Base-by-base conservation (phyloP, 108 stramenopile genomes). In the Fragilaria radians region DNA sequence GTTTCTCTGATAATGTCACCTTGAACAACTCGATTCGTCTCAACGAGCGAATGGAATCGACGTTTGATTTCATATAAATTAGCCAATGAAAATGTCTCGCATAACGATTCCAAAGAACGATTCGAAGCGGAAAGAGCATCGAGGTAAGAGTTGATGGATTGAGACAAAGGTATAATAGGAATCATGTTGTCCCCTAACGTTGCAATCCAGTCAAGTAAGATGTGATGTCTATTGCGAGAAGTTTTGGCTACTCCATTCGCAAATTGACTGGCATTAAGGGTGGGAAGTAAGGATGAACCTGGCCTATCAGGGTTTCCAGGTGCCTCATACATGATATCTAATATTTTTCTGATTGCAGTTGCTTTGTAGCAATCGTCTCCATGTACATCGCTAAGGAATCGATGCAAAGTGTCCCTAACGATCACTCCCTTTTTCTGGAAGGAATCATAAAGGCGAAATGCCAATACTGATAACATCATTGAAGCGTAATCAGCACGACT, bases 281-380 rank as follows among this genome's bases (percentile, higher is more conserved):
- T 21, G 1, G 58, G 28, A 3, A 32, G 30, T 21, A 57, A 14
- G 50, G 72, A 67, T 46, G 28, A 33, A 25, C 71, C 56, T 19
- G 55, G 34, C 29, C 67, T 48, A 46, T 66, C 46, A 18, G 48
- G 46, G 42, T 34, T 21, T 26, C 32, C 22, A 31, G 31, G 32
- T 5, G 48, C 28, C 25, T 27, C 59, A 62, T 88, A 92, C 47
- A 92, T 59, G 29, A 59, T 50, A 52, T 82, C 81, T 57, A 92
- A 58, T 28, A 76, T 48, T 19, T 57, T 49, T 56, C 62, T 60
- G 27, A 77, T 68, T 0, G 54, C 49, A 0, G 68, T 52, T 34
- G 68, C 59, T 55, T 88, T 84, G 66, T 74, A 83, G 28, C 79
- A 82, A 27, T 86, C 84, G 51, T 92, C 90, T 29, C 90, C 90